Evolutionary conservation across 768 basidiomycete genomes (phyloP), one percentile per base, ranked within the genome.

Genomic region (Cubamyces sp.): DNA sequence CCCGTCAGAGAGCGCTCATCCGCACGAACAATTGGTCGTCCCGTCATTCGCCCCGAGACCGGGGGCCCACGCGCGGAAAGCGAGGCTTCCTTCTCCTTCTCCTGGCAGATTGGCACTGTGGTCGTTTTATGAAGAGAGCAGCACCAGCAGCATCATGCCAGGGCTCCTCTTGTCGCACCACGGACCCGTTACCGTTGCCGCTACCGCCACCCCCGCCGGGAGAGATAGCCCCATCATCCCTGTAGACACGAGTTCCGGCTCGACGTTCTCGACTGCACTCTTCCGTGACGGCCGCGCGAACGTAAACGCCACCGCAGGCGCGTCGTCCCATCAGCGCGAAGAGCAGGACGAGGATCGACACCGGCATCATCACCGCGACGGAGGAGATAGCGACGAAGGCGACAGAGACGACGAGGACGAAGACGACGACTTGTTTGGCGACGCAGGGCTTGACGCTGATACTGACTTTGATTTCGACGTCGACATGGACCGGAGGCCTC

Each of bases 111-210:
- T 42, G 21, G 39, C 16, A n/a, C 34, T 19, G 28, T 16, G 21
- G 21, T 16, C 30, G 26, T 16, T n/a, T 37, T 30, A 25, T 49
- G 30, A 19, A 43, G 49, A 49, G 34, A 34, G 34, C 34, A 34
- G 34, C 34, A 30, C 8, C 28, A 30, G 28, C 28, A 34, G 28
- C 28, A 34, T 34, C 19, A 59, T 59, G 57, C 49, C 57, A 37
- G 57, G 40, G n/a, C 57, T 59, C 49, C 40, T 59, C 41, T 41
- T 59, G 40, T 26, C 15, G 42, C 56, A 57, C 56, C 56, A 57
- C 56, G 46, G 46, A 37, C 23, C 46, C 45, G 54, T 18, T 19
- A 25, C 47, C 49, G 57, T 42, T 51, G 42, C 41, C 41, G 26
- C 26, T 15, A 48, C 18, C 23, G 37, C 34, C 46, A 21, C 48